Base-by-base conservation (phyloP, 495 filamentous ascomycete genomes). In the Beverwykella pulmonaria region DNA sequence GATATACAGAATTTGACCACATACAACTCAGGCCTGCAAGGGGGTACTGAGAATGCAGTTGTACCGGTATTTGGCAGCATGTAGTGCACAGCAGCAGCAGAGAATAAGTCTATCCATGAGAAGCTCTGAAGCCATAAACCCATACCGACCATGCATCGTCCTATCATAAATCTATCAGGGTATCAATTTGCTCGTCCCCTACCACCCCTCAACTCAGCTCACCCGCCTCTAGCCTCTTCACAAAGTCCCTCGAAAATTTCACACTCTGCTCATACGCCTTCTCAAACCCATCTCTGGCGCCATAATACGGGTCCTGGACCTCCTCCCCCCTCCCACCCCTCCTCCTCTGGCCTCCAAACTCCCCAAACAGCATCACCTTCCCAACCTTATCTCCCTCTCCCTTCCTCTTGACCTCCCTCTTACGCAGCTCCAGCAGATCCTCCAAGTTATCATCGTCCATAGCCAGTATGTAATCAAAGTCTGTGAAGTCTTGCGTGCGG, bases 221-320 rank as follows among this genome's bases (percentile, higher is more conserved):
- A 23, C 69, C 61, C 64, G 52, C 34, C 65, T 79, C 75, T 53
- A 79, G 62, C 36, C 49, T 23, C 50, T 81, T 78, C 53, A 96
- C 65, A 71, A 96, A 92, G 57, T 88, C 89, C 72, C 83, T 84
- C 27, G 91, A 90, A 74, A 97, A 97, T 59, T 89, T 81, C 36
- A 82, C 78, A 53, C 88, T 86, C 79, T 97, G 94, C 75, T 93
- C 86, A 75, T 90, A 96, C 29, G 92, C 91, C 71, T 84, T 85
- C 65, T 91, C 88, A 72, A 98, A 98, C 5, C 92, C 92, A 62
- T 92, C 83, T 3, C 80, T 81, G 6, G 84, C 92, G 9, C 91
- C 92, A 78, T 98, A 97, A 73, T 98, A 98, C 9, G 94, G 94
- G 73, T 98, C 94, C 65, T 84, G 79, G n/a, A 97, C 87, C 44